Conservation (phyloP, 139 green algal genomes). For the Chlorella sp. region DNA sequence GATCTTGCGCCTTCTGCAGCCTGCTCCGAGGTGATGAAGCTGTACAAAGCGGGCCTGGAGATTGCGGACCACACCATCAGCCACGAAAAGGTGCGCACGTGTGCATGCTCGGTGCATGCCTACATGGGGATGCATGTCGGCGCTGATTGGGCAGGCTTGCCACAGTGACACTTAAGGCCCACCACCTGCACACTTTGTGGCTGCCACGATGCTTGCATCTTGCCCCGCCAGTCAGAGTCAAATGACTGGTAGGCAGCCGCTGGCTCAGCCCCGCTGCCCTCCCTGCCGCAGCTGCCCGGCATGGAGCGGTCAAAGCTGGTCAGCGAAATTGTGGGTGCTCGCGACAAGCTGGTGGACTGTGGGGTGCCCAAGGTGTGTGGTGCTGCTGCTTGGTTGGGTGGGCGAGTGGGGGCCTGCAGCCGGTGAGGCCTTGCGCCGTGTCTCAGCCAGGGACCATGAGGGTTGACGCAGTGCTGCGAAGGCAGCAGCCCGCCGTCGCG, state of each 20-base stretch:
- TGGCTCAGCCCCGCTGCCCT: no score
- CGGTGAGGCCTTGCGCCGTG: no score
- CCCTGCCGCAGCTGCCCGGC: conserved; percentile 17
- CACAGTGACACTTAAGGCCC: no score
- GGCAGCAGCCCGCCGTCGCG: no score
- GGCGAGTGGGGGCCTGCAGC: no score
- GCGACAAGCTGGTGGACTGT: conserved; percentile 9
- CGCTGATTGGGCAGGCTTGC: background rate
- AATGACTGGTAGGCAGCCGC: no score
- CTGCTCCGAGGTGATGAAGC: conserved; percentile 3
- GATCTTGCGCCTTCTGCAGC: background rate
- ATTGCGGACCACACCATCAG: conserved; percentile 9
- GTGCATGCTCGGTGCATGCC: background rate
- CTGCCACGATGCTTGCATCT: background rate
- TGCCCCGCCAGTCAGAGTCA: background rate
- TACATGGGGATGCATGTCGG: background rate
- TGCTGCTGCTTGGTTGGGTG: no score
- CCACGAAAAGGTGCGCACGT: conserved; percentile 1
- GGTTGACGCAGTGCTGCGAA: no score
- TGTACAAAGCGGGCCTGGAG: conserved; percentile 15
- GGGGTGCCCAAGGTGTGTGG: conserved; percentile 10
- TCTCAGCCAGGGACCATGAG: no score
- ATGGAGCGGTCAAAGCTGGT: background rate
- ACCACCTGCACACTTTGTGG: background rate
- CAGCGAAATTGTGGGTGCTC: conserved; percentile 1